phyloP scores from a whole-genome alignment of 2,329 filamentous ascomycete genomes.

The Claviceps purpurea region DNA sequence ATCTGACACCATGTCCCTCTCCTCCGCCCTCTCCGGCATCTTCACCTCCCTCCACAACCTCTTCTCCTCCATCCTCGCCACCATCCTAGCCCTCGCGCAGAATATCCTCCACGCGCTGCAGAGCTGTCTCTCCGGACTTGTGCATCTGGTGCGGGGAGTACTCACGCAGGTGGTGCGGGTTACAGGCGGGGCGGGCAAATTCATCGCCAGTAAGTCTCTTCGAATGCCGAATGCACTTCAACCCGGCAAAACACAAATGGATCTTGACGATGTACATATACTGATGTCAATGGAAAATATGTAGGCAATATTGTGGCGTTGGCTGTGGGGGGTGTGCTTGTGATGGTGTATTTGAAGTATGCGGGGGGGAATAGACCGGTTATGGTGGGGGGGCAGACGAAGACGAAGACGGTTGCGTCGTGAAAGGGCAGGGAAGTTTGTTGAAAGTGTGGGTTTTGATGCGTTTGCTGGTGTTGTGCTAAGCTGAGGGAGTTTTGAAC shows the following conservation, averaged over 20 bases:
- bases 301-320: constrained; percentile 24
- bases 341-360: constrained; percentile 21
- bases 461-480: no score
- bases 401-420: constrained; percentile 20
- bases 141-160: constrained; percentile 22
- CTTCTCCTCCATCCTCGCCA: constrained; percentile 22
- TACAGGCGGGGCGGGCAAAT: constrained; percentile 25
- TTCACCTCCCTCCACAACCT: constrained; percentile 30
- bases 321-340: constrained; percentile 19
- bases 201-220: constrained; percentile 21
- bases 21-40: constrained; percentile 22
- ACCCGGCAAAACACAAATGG: no score
- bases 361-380: constrained; percentile 17
- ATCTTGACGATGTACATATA: no score
- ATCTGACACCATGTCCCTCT: constrained; percentile 17
- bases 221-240: no score
- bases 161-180: constrained; percentile 23
- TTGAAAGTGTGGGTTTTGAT: no score
- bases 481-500: not conserved
- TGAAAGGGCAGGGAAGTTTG: constrained; percentile 1
- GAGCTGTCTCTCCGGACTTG: constrained; percentile 23
- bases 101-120: constrained; percentile 20
- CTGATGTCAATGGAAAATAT: no score
- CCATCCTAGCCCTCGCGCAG: constrained; percentile 21
- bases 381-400: constrained; percentile 14